Percentiles rank a stretch among this genome's conserved stretches.
Conservation (phyloP, 2,329 filamentous ascomycete species). For the Aureobasidium sp. region DNA sequence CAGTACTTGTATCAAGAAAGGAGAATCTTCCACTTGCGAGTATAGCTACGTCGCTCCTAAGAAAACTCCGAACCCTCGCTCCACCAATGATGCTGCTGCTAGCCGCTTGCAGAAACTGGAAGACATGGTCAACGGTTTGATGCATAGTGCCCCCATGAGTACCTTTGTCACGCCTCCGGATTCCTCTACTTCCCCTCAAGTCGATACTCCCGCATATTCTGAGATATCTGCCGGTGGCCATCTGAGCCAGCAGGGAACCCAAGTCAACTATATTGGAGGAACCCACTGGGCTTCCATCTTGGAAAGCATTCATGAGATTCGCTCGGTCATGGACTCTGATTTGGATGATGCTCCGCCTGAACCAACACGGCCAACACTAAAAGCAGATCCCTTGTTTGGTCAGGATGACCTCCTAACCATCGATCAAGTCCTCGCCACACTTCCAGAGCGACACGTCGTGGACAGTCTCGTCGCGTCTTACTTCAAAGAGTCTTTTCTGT, state of each 20-base stretch:
- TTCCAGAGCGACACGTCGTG: not conserved
- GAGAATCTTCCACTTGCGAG: not conserved
- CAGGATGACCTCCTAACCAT: not conserved
- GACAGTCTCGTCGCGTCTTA: not conserved
- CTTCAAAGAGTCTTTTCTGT: not conserved
- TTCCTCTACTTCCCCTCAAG: not conserved
- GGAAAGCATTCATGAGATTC: slow-evolving; percentile 8
- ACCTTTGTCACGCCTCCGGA: not conserved
- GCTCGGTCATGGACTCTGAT: not conserved
- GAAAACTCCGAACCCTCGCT: not conserved
- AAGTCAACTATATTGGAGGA: slow-evolving; percentile 5
- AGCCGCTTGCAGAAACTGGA: slow-evolving; percentile 9
- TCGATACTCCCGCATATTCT: not conserved
- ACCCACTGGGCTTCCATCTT: slow-evolving; percentile 11
- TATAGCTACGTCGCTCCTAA: not conserved
- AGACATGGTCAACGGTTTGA: slow-evolving; percentile 4
- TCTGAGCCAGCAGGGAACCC: not conserved
- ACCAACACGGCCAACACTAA: not conserved
- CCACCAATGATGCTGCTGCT: not conserved
- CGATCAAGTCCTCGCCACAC: not conserved
- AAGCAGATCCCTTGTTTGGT: slow-evolving; percentile 1
- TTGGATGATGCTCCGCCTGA: not conserved
- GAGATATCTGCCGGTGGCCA: not conserved
- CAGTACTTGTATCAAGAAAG: not conserved
- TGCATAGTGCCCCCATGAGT: not conserved